Conservation (phyloP, 225 moss, liverwort and hornwort genomes). For the Polytrichum formosum region DNA sequence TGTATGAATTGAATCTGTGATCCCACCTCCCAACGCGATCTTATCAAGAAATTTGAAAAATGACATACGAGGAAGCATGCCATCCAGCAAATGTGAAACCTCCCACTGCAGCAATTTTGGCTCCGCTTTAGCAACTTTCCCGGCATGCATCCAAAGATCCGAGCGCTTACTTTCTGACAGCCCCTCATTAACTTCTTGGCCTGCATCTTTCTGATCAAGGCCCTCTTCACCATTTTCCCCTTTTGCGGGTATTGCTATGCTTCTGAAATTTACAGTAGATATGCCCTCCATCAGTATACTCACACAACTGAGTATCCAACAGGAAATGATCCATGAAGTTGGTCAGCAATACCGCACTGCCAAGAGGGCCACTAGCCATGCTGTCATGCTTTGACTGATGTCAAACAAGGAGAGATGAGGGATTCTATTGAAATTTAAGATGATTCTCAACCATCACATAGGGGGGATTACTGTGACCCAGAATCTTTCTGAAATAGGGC, state of each 20-base stretch:
- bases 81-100: constrained; percentile 62
- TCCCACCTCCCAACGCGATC: constrained; percentile 8
- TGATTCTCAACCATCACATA: no score
- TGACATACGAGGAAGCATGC: constrained; percentile 31
- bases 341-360: no score
- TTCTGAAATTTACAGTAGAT: background rate
- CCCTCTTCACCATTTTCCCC: background rate
- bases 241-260: background rate
- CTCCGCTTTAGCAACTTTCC: constrained; percentile 34
- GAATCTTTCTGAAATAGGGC: no score
- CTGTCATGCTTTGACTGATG: no score
- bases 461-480: no score
- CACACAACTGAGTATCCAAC: no score
- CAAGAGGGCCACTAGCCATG: no score
- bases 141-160: constrained; percentile 64
- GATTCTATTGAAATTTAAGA: no score
- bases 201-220: constrained; percentile 3
- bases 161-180: constrained; percentile 25
- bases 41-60: constrained; percentile 42
- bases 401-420: no score
- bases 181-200: constrained; percentile 16
- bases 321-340: no score
- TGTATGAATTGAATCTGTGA: constrained; percentile 16
- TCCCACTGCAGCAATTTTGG: constrained; percentile 61
- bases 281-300: no score